Conservation (phyloP, 768 basidiomycete genomes). For the Rhodosporidiobolus sp. region DNA sequence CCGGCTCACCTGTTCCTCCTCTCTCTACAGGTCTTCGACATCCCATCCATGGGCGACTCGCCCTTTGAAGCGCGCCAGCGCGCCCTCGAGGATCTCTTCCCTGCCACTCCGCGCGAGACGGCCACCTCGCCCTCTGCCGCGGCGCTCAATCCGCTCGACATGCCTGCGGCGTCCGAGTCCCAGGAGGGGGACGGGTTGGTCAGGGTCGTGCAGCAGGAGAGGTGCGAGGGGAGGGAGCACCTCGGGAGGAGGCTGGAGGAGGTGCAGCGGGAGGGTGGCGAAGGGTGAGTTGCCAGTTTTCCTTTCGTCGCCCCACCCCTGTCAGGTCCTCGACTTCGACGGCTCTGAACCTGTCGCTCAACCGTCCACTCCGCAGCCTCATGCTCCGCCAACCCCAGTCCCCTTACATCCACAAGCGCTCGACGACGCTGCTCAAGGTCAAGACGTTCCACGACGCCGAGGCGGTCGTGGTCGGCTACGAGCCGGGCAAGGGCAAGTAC, state of each 20-base stretch:
- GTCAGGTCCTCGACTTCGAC: too few species aligned
- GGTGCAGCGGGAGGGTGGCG: conserved; percentile 25
- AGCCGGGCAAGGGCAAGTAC: conserved; percentile 42
- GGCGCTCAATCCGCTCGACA: background rate
- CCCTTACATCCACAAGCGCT: conserved; percentile 33
- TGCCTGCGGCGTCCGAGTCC: background rate
- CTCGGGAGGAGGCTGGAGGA: conserved; percentile 15
- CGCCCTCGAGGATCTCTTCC: conserved; percentile 19
- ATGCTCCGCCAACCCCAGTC: conserved; percentile 40
- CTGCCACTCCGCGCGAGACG: background rate
- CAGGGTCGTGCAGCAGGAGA: conserved; percentile 24
- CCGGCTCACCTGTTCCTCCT: too few species aligned
- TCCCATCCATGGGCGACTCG: conserved; percentile 17
- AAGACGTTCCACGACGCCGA: conserved; percentile 45
- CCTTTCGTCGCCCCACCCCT: background rate
- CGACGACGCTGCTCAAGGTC: conserved; percentile 39
- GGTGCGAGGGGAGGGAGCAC: conserved; percentile 33
- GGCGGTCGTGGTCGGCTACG: conserved; percentile 39
- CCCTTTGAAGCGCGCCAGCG: conserved; percentile 37
- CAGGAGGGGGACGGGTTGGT: background rate
- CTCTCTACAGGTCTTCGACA: conserved; percentile 38
- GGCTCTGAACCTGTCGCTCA: too few species aligned
- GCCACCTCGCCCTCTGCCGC: background rate
- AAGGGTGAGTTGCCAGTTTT: conserved; percentile 36
- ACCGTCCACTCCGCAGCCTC: conserved; percentile 2